Percentiles rank a stretch among this genome's conserved stretches.
Evolutionary conservation across 192 early-diverging fungal species (phyloP).

Genomic region (Backusella tarrabulga): DNA sequence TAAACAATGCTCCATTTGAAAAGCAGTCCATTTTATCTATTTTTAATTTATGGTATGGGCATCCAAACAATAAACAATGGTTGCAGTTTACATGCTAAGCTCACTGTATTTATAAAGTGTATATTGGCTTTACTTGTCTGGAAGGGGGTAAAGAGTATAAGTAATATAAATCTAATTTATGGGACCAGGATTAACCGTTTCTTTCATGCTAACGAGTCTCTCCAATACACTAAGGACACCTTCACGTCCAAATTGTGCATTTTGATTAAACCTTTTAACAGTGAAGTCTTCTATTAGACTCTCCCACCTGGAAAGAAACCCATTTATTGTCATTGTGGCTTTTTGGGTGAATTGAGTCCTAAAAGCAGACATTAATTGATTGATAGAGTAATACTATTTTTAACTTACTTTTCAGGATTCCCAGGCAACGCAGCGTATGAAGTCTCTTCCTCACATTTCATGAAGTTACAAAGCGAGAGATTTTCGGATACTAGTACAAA

Average conservation of each 20-base stretch:
- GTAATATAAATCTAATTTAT: background rate
- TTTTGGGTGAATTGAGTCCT: constrained; percentile 77
- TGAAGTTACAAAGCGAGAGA: constrained; percentile 77
- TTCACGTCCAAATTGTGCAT: constrained; percentile 76
- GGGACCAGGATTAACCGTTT: background rate
- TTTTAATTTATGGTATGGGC: background rate
- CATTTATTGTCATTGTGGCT: constrained; percentile 74
- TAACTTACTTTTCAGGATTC: constrained; percentile 35
- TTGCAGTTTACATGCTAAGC: background rate
- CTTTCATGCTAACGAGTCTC: constrained; percentile 39
- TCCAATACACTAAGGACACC: constrained; percentile 88
- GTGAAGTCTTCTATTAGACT: constrained; percentile 79
- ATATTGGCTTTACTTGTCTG: background rate
- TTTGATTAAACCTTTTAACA: constrained; percentile 81
- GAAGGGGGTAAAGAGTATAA: background rate
- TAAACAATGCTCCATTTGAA: background rate
- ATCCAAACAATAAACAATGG: background rate
- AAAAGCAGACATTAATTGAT: constrained; percentile 44
- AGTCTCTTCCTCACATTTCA: constrained; percentile 84
- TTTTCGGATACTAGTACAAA: constrained; percentile 78
- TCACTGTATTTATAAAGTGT: background rate
- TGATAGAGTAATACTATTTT: background rate
- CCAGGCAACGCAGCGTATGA: constrained; percentile 66
- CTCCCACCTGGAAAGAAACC: constrained; percentile 63
- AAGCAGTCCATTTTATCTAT: background rate